Conservation (phyloP, 352 stramenopile species). For the Elongisporangium undulatum region DNA sequence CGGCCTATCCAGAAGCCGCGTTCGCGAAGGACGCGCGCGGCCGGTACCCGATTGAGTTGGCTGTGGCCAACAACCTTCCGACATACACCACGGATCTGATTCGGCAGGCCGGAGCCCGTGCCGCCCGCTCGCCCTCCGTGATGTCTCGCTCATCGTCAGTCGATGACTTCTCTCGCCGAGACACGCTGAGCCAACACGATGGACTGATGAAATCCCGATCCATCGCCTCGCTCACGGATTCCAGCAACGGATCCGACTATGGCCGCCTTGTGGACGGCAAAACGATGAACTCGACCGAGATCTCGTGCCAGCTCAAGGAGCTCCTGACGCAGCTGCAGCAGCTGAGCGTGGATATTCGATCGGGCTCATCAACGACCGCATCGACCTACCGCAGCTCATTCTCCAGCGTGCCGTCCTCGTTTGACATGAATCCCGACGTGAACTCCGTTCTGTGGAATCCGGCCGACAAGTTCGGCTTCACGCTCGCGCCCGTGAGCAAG, state of each 20-base stretch:
- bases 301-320: conserved; percentile 66
- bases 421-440: conserved; percentile 10
- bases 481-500: conserved; percentile 42
- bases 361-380: conserved; percentile 34
- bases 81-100: conserved; percentile 72
- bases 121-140: conserved; percentile 32
- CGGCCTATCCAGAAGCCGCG: conserved; percentile 30
- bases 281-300: conserved; percentile 45
- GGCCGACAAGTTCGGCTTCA: conserved; percentile 65
- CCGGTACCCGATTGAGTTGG: conserved; percentile 58
- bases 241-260: conserved; percentile 33
- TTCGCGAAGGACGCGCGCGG: conserved; percentile 52
- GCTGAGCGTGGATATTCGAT: conserved; percentile 63
- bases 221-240: conserved; percentile 37
- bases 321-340: conserved; percentile 68
- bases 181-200: conserved; percentile 20
- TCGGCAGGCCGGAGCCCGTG: conserved; percentile 45
- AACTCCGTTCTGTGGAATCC: conserved; percentile 75
- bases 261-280: conserved; percentile 32
- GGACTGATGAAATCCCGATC: conserved; percentile 45
- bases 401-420: conserved; percentile 48
- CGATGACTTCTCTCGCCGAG: conserved; percentile 18
- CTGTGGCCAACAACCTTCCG: conserved; percentile 51
- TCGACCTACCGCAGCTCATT: conserved; percentile 77
- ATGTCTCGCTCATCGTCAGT: conserved; percentile 32